A percentile compares a stretch with the other conserved stretches of the same genome.
These are phyloP conservation scores for Pyracantha coccinea DNA, from an alignment of 331 rosid genomes.

Conservation along the genomic window DNA sequence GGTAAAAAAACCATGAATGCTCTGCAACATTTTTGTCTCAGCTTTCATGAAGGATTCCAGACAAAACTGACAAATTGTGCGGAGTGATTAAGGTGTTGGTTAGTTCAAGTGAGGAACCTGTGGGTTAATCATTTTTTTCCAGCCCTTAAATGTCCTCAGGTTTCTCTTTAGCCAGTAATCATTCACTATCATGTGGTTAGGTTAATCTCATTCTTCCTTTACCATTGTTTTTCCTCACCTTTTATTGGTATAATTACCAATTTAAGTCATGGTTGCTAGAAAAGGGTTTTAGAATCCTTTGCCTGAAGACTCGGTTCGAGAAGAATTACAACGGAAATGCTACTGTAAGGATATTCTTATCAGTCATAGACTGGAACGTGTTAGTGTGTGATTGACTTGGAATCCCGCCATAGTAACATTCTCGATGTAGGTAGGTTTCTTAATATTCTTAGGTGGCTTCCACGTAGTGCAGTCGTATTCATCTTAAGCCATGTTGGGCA, in stretches of 20 bases:
- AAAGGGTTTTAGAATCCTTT: background rate
- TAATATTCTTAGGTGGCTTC: too few relatives aligned
- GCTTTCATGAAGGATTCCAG: conserved; percentile 22
- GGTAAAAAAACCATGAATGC: conserved; percentile 16
- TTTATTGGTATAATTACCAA: background rate
- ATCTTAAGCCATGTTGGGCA: background rate
- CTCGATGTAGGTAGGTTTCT: too few relatives aligned
- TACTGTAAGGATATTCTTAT: too few relatives aligned
- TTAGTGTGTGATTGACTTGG: too few relatives aligned
- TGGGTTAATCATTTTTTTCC: conserved; percentile 32
- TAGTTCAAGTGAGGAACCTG: conserved; percentile 16
- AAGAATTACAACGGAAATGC: too few relatives aligned
- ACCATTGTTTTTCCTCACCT: background rate
- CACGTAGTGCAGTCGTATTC: too few relatives aligned
- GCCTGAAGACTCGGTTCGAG: too few relatives aligned
- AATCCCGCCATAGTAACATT: too few relatives aligned
- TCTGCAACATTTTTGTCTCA: conserved; percentile 20
- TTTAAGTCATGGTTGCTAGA: background rate
- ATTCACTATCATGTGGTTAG: conserved; percentile 9
- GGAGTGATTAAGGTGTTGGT: conserved; percentile 21
- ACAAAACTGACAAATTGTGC: conserved; percentile 28
- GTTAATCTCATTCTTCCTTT: background rate
- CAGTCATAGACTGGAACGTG: too few relatives aligned
- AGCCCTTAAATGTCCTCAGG: conserved; percentile 18
- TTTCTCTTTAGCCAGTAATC: conserved; percentile 15